Evolutionary conservation across 1,284 basidiomycete genomes (phyloP).

Genomic region (Amylostereum areolatum): DNA sequence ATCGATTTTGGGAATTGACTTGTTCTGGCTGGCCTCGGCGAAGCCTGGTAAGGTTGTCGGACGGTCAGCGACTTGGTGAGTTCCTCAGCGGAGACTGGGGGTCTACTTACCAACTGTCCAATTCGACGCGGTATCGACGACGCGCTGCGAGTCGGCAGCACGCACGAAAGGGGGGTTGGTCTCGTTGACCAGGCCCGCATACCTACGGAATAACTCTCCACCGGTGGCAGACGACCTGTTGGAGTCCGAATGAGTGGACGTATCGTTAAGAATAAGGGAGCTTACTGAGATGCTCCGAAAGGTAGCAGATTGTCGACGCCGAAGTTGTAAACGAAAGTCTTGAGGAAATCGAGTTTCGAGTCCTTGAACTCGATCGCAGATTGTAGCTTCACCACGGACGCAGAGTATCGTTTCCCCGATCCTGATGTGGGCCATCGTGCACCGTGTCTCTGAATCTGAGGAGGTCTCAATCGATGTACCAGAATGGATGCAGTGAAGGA

Average conservation of each 20-base stretch:
- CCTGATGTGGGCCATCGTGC: conserved; percentile 69
- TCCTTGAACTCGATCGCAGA: conserved; percentile 38
- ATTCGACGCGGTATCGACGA: conserved; percentile 62
- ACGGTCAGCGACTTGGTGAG: too few species aligned
- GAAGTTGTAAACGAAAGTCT: conserved; percentile 56
- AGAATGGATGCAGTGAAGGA: conserved; percentile 6
- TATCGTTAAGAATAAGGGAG: conserved; percentile 10
- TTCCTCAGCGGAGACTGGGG: too few species aligned
- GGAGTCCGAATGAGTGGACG: background rate
- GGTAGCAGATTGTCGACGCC: conserved; percentile 56
- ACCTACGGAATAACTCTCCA: conserved; percentile 42
- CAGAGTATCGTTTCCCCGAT: conserved; percentile 39
- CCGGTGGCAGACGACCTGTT: conserved; percentile 48
- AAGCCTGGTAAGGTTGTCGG: too few species aligned
- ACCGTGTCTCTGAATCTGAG: conserved; percentile 80
- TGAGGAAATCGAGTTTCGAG: conserved; percentile 53
- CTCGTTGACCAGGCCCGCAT: conserved; percentile 38
- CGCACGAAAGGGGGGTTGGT: conserved; percentile 59
- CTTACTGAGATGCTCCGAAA: conserved; percentile 69
- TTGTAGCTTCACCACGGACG: conserved; percentile 48
- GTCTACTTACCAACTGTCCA: conserved; percentile 56
- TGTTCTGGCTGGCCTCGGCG: conserved; percentile 22
- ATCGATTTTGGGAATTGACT: conserved; percentile 33
- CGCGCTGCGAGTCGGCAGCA: conserved; percentile 53
- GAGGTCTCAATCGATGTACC: conserved; percentile 1